Conservation (phyloP, 2,329 filamentous ascomycete genomes). For the Botrytis medusae region DNA sequence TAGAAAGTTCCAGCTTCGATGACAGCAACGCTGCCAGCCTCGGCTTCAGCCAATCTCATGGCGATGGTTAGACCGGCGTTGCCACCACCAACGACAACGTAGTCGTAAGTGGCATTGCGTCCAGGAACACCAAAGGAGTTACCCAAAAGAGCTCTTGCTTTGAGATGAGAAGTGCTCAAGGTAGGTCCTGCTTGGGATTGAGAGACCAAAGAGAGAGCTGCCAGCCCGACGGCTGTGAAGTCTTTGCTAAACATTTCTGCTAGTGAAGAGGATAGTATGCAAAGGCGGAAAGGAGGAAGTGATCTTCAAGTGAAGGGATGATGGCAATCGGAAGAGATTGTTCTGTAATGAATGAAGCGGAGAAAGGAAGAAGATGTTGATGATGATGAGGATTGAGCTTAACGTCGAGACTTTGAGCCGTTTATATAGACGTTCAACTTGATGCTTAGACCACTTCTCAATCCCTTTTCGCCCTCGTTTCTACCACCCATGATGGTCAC, state of each 20-base stretch:
- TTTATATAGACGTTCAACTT: conserved; percentile 20
- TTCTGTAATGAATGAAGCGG: neutral
- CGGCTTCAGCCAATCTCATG: conserved; percentile 6
- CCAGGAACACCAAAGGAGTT: conserved; percentile 22
- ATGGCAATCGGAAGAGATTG: neutral
- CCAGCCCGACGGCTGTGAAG: conserved; percentile 12
- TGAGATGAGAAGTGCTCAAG: neutral
- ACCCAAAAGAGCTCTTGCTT: conserved; percentile 19
- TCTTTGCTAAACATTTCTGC: conserved; percentile 20
- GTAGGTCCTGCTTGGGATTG: conserved; percentile 13
- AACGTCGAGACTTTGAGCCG: conserved; percentile 4
- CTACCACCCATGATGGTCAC: conserved; percentile 2
- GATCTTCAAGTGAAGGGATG: conserved; percentile 6
- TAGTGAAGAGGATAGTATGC: neutral
- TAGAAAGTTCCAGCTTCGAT: conserved; percentile 24
- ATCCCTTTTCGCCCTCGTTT: neutral
- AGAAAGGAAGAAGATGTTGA: neutral
- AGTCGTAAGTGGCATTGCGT: conserved; percentile 23
- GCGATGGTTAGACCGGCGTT: conserved; percentile 23
- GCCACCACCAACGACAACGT: conserved; percentile 25
- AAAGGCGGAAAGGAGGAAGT: neutral
- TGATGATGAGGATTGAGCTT: conserved; percentile 9
- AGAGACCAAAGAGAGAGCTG: conserved; percentile 18
- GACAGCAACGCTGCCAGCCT: conserved; percentile 20
- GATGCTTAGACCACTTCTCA: conserved; percentile 4